Evolutionary conservation across 106 monocot genomes (phyloP).

Genomic region (Allium sativum): DNA sequence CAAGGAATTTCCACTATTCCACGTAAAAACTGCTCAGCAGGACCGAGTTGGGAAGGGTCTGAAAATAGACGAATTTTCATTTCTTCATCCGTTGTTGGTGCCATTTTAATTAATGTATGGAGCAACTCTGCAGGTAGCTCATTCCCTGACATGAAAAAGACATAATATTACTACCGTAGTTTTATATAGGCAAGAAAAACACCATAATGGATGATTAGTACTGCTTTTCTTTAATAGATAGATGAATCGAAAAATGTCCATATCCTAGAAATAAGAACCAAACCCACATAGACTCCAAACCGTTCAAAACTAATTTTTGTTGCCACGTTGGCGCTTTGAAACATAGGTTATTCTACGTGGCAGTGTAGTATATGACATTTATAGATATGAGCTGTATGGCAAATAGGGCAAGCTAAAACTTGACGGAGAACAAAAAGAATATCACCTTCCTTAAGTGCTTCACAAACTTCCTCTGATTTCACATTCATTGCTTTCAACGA

Average conservation of each 20-base stretch:
- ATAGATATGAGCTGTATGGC: too few species aligned
- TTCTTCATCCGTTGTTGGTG: slow-evolving; percentile 56
- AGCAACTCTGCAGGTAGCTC: slow-evolving; percentile 53
- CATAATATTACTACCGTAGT: neutral
- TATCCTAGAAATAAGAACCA: too few species aligned
- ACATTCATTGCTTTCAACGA: slow-evolving; percentile 41
- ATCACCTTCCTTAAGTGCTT: slow-evolving; percentile 62
- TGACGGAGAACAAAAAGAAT: neutral
- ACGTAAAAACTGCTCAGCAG: slow-evolving; percentile 59
- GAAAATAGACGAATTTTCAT: slow-evolving; percentile 48
- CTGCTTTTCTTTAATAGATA: too few species aligned
- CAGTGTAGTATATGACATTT: too few species aligned
- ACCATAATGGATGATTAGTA: too few species aligned
- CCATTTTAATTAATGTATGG: slow-evolving; percentile 47
- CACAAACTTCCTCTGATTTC: slow-evolving; percentile 41
- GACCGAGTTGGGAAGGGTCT: slow-evolving; percentile 29
- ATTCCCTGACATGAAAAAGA: slow-evolving; percentile 28
- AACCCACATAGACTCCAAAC: too few species aligned
- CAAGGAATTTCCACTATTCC: slow-evolving; percentile 46
- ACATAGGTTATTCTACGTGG: too few species aligned
- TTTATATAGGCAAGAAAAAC: too few species aligned
- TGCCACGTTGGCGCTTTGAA: too few species aligned
- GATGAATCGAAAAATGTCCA: too few species aligned
- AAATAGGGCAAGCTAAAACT: too few species aligned
- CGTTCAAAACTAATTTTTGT: too few species aligned